Percentiles rank a stretch among this genome's conserved stretches.
Conservation (phyloP, 257 asterid genomes). For the Rhazya stricta region DNA sequence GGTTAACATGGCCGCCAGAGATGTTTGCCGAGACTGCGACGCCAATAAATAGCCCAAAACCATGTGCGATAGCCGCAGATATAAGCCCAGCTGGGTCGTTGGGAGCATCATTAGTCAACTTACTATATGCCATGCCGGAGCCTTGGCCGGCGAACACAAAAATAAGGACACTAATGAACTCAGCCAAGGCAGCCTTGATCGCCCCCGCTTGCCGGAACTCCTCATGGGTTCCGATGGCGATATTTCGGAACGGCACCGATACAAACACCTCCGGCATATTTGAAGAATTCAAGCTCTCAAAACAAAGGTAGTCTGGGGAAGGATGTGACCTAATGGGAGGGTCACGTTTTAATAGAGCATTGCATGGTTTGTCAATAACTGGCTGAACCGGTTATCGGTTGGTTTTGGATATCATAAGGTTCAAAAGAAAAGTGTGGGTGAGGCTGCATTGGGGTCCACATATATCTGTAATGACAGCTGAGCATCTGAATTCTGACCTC, state of each 20-base stretch:
- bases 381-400: slow-evolving; percentile 28
- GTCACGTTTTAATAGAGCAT: slow-evolving; percentile 21
- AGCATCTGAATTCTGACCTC: not conserved
- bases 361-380: slow-evolving; percentile 20
- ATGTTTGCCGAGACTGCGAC: slow-evolving; percentile 44
- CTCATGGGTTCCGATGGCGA: slow-evolving; percentile 37
- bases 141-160: slow-evolving; percentile 63
- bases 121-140: slow-evolving; percentile 49
- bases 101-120: slow-evolving; percentile 30
- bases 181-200: slow-evolving; percentile 58
- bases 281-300: not conserved
- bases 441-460: slow-evolving; percentile 10
- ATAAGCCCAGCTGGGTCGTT: slow-evolving; percentile 41
- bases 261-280: slow-evolving; percentile 19
- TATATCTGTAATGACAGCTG: slow-evolving; percentile 13
- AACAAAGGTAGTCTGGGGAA: not conserved
- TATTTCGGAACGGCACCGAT: slow-evolving; percentile 43
- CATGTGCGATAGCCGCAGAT: slow-evolving; percentile 49
- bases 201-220: slow-evolving; percentile 51
- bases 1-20: slow-evolving; percentile 76
- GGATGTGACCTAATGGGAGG: not conserved
- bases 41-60: slow-evolving; percentile 49
- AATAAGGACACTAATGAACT: slow-evolving; percentile 49
- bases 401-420: not conserved
- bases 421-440: slow-evolving; percentile 11